Base-by-base conservation (phyloP, 306 rosid genomes). In the Prunus mira region DNA sequence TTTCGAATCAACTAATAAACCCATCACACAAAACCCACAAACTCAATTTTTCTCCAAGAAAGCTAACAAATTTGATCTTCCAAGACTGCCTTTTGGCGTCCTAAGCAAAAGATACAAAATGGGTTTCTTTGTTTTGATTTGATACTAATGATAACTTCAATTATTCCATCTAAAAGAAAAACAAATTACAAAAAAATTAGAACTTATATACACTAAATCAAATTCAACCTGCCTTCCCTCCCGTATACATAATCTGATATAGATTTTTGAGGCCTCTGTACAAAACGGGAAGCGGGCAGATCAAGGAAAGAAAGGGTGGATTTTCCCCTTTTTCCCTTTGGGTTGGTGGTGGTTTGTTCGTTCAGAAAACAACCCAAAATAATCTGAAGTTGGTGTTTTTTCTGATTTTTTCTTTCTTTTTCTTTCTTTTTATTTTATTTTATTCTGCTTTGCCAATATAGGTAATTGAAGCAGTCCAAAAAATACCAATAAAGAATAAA, bases 1-100 rank as follows among this genome's bases (percentile, higher is more conserved):
- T 30, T 71, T 76, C 46, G 88, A 83, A 85, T 55, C 88, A 84
- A 10, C 84, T 75, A 67, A 72, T 52, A 84, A 61, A 45, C 96
- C 96, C 96, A 93, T 93, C 77, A 45, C 79, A 11, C 63, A 71
- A 78, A 20, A 43, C 45, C 19, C 30, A 43, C 32, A 30, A 57
- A 1, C 27, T 62, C 9, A 8, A 38, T 17, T 8, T 50, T 65
- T 24, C 34, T 43, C 67, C 55, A 73, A 6, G 45, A 63, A 78
- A 28, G 28, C 54, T 12, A 18, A 6, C 10, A 55, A 51, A 10
- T 65, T 75, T 67, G 38, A 25, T 73, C 50, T 60, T 63, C 30
- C 57, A 52, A 60, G 49, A 2, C 27, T 34, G 14, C 4, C 18
- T 65, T 34, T 28, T 25, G 20, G 12, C 22, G n/a, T 27, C 67